Base-by-base conservation (phyloP, 805 yeast genomes). In the Ogataea pini region DNA sequence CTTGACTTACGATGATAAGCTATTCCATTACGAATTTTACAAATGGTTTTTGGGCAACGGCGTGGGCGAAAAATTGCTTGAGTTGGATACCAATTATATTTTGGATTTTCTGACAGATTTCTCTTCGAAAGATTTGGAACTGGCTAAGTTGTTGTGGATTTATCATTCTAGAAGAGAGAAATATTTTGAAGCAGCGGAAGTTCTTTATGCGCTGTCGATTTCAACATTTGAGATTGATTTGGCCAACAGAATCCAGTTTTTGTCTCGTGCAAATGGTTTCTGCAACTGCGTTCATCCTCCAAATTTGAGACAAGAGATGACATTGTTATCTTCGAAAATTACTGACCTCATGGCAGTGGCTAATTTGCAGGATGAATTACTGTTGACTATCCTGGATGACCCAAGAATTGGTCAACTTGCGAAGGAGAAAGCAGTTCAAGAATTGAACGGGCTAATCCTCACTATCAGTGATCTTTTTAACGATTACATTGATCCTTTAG, bases 181-280 rank as follows among this genome's bases (percentile, higher is more conserved):
- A 50, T 85, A 83, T 64, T 83, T 79, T 57, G 82, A 83, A 31
- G 96, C 98, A n/a, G 96, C 97, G 0, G 79, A 79, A 55, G 86
- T 87, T 18, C 72, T 89, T 42, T 86, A 85, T 59, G 77, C 80
- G 5, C 71, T 94, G 48, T 85, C 97, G 0, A 71, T 82, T 17
- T 85, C 95, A 14, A 84, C 82, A 44, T 89, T 89, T 64, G 77
- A 78, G 9, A 72, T 92, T 42, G 70, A 77, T 31, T 75, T 92
- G 49, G 76, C 78, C 32, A 84, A 85, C 59, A 79, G 99, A 63
- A 85, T 92, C 37, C 97, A 91, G 67, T 89, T 79, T 63, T 72
- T 94, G 46, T 88, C 97, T 1, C 78, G 97, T 56, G 97, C 97
- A 1, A 86, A 86, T 65, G 96, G 96, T 2, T 90, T 89, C 71